A percentile compares a stretch with the other conserved stretches of the same genome.
phyloP scores from a whole-genome alignment of 495 filamentous ascomycete genomes.

The Ramalina peruviana region DNA sequence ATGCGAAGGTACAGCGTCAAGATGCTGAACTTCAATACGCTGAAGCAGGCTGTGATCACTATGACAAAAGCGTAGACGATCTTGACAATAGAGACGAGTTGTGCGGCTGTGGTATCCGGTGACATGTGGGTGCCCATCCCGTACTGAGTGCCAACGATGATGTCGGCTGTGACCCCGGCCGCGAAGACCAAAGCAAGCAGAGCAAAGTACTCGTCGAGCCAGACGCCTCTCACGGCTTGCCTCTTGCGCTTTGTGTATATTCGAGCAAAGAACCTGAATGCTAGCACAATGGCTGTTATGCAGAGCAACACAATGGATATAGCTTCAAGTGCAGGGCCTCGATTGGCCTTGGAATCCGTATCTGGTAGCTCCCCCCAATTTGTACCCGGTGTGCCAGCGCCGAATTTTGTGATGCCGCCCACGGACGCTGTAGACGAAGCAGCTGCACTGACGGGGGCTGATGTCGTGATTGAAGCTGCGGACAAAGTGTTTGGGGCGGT shows the following conservation, averaged over 20 bases:
- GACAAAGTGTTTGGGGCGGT: neutral
- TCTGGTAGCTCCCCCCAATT: conserved; percentile 1
- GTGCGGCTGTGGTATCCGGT: neutral
- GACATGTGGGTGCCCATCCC: conserved; percentile 11
- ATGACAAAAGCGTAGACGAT: conserved; percentile 9
- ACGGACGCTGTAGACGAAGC: neutral
- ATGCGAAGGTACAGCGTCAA: conserved; percentile 23
- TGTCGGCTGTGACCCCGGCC: neutral
- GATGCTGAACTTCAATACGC: conserved; percentile 21
- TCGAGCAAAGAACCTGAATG: conserved; percentile 10
- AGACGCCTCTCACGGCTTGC: conserved; percentile 6
- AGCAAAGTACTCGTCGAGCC: conserved; percentile 10
- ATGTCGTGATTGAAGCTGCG: neutral
- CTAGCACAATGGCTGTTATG: conserved; percentile 7
- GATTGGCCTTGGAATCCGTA: neutral
- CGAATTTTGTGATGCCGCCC: neutral
- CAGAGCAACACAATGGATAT: conserved; percentile 9
- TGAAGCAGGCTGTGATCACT: conserved; percentile 3
- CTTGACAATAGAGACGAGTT: conserved; percentile 1
- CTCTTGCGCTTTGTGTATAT: conserved; percentile 5
- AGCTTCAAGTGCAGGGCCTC: conserved; percentile 10
- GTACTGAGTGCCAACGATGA: conserved; percentile 7
- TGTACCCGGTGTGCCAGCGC: conserved; percentile 7
- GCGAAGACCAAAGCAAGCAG: conserved; percentile 1
- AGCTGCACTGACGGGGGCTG: neutral